These are phyloP conservation scores for Fusarium pseudocircinatum DNA, from an alignment of 2,329 filamentous ascomycete genomes.

Conservation along the genomic window DNA sequence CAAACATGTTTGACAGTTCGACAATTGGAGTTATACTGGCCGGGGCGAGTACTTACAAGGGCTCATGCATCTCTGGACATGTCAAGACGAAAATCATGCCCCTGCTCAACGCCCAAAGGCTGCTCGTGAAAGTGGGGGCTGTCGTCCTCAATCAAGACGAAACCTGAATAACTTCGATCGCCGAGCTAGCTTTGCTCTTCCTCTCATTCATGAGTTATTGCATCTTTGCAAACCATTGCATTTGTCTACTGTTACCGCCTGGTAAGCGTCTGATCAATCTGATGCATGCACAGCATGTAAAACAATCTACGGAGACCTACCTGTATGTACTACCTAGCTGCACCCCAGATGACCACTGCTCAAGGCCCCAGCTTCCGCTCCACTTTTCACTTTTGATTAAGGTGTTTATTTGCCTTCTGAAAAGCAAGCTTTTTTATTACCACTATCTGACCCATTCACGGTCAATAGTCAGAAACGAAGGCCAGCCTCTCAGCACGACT, in stretches of 20 bases:
- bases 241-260: neutral
- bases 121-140: neutral
- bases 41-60: conserved; percentile 16
- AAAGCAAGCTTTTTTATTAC: conserved; percentile 21
- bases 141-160: neutral
- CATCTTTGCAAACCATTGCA: neutral
- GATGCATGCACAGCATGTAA: conserved; percentile 21
- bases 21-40: conserved; percentile 1
- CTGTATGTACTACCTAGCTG: conserved; percentile 23
- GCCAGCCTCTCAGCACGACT: neutral
- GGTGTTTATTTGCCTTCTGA: conserved; percentile 12
- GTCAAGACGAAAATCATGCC: conserved; percentile 1
- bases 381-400: conserved; percentile 40
- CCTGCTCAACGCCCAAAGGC: conserved; percentile 1
- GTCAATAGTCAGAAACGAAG: neutral
- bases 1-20: conserved; percentile 3
- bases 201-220: neutral
- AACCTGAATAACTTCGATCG: neutral
- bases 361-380: conserved; percentile 20
- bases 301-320: neutral
- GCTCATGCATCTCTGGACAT: conserved; percentile 12
- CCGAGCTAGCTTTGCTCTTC: neutral
- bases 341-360: conserved; percentile 38
- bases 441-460: neutral
- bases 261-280: neutral